These are phyloP conservation scores for Rhodotorula sp. DNA, from an alignment of 1,284 basidiomycete species.

Conservation along the genomic window DNA sequence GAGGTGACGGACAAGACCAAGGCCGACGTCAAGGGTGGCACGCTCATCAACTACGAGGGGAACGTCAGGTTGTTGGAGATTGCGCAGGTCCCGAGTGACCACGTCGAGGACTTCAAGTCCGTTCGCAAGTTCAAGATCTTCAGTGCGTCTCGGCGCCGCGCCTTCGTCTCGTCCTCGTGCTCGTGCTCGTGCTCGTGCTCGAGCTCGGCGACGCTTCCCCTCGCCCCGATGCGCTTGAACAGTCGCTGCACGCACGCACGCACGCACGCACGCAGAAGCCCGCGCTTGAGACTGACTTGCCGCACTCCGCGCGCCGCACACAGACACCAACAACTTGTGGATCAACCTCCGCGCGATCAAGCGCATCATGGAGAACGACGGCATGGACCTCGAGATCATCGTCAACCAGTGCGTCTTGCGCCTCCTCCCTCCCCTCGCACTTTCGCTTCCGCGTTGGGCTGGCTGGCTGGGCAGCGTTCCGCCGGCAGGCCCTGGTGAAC, in stretches of 20 bases:
- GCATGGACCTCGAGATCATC: constrained; percentile 82
- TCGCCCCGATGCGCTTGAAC: too few species aligned
- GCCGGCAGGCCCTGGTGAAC: too few species aligned
- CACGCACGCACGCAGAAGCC: too few species aligned
- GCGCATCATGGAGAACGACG: constrained; percentile 83
- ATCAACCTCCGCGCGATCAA: constrained; percentile 88
- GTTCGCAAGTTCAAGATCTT: constrained; percentile 62
- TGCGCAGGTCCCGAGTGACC: constrained; percentile 96
- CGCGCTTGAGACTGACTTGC: neutral
- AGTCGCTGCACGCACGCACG: too few species aligned
- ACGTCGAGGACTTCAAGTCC: constrained; percentile 97
- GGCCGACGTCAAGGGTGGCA: constrained; percentile 99
- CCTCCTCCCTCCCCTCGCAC: too few species aligned
- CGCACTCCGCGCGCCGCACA: too few species aligned
- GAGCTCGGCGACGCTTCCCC: too few species aligned
- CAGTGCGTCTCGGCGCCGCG: constrained; percentile 51
- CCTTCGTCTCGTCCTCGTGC: neutral
- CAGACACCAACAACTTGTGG: constrained; percentile 81
- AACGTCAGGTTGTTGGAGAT: constrained; percentile 93
- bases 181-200: too few species aligned
- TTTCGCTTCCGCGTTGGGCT: too few species aligned
- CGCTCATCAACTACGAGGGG: constrained; percentile 66
- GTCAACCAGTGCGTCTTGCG: constrained; percentile 62
- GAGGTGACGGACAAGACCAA: constrained; percentile 99
- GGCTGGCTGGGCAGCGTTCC: too few species aligned